Evolutionary conservation across 306 rosid species (phyloP).

Genomic region (Acacia melanoxylon): DNA sequence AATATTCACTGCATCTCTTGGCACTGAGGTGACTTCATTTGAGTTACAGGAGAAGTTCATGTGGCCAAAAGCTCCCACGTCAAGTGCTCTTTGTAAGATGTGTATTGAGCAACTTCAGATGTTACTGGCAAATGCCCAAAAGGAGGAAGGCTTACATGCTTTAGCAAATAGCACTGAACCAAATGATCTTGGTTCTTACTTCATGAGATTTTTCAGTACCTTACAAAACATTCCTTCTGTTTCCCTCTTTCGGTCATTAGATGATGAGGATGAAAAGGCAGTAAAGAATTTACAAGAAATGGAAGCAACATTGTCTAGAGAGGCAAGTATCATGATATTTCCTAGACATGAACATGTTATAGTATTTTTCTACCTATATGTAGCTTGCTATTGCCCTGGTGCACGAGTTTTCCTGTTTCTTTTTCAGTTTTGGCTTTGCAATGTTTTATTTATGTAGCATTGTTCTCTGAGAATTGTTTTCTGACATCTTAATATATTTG

Average conservation of each 20-base stretch:
- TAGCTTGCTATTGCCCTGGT: conserved; percentile 7
- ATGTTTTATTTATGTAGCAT: neutral
- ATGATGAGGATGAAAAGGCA: conserved; percentile 65
- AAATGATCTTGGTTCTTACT: conserved; percentile 81
- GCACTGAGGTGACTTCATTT: conserved; percentile 90
- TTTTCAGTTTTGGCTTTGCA: neutral
- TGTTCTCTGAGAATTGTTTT: neutral
- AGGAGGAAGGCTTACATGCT: conserved; percentile 61
- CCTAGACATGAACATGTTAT: neutral
- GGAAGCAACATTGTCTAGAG: conserved; percentile 62
- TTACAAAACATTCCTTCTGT: conserved; percentile 86
- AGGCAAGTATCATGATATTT: conserved; percentile 47
- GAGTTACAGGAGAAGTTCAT: conserved; percentile 85
- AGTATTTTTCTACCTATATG: neutral
- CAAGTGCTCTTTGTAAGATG: conserved; percentile 80
- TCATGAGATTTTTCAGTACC: conserved; percentile 85
- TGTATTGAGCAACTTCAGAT: conserved; percentile 92
- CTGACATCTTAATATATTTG: neutral
- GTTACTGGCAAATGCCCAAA: conserved; percentile 74
- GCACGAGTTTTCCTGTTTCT: neutral
- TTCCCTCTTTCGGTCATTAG: conserved; percentile 72
- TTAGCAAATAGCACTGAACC: conserved; percentile 53
- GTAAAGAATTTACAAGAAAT: conserved; percentile 65
- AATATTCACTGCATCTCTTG: conserved; percentile 86
- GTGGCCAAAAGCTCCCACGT: conserved; percentile 91